Conservation (phyloP, 495 filamentous ascomycete genomes). For the Daldinia childiae region DNA sequence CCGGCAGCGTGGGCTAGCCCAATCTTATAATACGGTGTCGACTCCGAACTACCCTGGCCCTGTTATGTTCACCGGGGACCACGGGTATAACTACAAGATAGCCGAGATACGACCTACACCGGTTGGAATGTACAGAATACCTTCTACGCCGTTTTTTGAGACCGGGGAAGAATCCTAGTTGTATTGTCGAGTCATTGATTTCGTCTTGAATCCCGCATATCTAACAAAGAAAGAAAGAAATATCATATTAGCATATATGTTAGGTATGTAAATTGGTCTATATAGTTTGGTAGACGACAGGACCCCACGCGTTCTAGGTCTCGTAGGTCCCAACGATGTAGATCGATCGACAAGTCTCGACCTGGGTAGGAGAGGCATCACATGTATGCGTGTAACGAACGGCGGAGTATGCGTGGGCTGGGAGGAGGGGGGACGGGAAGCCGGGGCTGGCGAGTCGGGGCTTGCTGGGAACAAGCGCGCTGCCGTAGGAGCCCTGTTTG, state of each 20-base stretch:
- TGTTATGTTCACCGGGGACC: neutral
- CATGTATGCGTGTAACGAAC: slow-evolving; percentile 11
- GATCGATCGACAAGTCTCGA: slow-evolving; percentile 18
- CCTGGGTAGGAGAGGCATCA: neutral
- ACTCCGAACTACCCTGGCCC: neutral
- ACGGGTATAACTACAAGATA: neutral
- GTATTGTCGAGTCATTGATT: neutral
- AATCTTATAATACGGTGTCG: neutral
- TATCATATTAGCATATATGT: neutral
- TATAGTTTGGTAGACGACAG: neutral
- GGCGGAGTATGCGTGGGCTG: neutral
- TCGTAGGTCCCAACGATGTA: neutral
- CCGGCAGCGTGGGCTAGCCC: neutral
- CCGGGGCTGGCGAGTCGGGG: slow-evolving; percentile 8
- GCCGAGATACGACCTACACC: neutral
- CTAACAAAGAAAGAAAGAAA: neutral
- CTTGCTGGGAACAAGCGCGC: neutral
- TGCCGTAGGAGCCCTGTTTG: neutral
- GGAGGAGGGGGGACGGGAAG: neutral
- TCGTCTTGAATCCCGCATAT: neutral
- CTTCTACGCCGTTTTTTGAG: neutral
- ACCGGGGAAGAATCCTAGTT: neutral
- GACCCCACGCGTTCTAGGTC: neutral
- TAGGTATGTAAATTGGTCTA: no score
- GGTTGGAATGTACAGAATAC: neutral